phyloP scores from a whole-genome alignment of 192 early-diverging fungal species.

The Dissophora globulifera region DNA sequence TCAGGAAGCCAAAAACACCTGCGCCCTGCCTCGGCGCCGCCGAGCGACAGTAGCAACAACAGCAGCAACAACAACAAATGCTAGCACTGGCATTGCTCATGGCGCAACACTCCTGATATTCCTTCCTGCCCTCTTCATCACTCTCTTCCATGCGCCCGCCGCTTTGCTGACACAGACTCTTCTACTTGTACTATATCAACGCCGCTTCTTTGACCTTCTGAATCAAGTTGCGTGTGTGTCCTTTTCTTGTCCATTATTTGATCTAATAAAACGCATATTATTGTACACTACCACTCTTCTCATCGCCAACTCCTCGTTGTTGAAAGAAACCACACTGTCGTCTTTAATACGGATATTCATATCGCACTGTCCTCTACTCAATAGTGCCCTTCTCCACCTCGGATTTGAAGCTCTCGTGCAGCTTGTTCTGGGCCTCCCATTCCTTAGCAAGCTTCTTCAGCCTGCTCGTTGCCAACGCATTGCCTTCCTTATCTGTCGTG shows the following conservation, averaged over 20 bases:
- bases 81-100: neutral
- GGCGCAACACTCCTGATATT: neutral
- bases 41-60: too few relatives aligned
- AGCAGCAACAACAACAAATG: neutral
- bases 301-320: too few relatives aligned
- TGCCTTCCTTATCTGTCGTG: constrained; percentile 83
- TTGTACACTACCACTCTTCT: too few relatives aligned
- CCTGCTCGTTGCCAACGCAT: constrained; percentile 84
- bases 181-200: neutral
- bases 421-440: constrained; percentile 85
- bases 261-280: too few relatives aligned
- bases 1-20: too few relatives aligned
- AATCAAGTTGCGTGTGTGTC: neutral
- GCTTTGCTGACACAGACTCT: too few relatives aligned
- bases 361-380: constrained; percentile 15
- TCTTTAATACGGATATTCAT: neutral
- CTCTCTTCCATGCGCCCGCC: too few relatives aligned
- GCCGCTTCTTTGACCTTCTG: too few relatives aligned
- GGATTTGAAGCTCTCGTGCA: constrained; percentile 86
- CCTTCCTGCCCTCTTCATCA: too few relatives aligned
- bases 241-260: neutral
- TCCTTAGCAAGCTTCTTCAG: constrained; percentile 92
- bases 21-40: too few relatives aligned
- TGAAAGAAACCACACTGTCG: neutral
- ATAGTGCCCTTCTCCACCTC: constrained; percentile 43